Evolutionary conservation across 78 protist species (phyloP), one percentile per base, ranked within the genome.

Genomic region (Salpingoeca rosetta): DNA sequence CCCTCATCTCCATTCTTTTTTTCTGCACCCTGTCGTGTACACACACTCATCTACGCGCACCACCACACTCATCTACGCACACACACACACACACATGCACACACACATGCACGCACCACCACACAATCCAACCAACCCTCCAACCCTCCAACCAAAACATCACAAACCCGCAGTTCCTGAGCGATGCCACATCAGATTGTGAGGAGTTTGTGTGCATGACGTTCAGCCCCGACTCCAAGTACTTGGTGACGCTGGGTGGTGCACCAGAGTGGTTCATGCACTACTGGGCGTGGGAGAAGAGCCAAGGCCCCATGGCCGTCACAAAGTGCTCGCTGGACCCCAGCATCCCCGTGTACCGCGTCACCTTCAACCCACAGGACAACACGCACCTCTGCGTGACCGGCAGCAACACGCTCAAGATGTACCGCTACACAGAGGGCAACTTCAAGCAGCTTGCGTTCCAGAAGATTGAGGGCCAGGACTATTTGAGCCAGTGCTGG

Each of bases 401-500:
- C 3, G 95, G 95, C 25, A 73, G 81, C 76, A 73, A 80, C 51
- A 35, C 86, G 51, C 83, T 89, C 90, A 37, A 65, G 27, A n/a
- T 86, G 76, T 87, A 82, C 11, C 65, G 73, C 37, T 37, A 82
- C 78, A n/a, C 44, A 40, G 89, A 88, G 44, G 85, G 86, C 85
- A 74, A 56, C 42, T 86, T 90, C 90, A 42, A 56, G 25, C 65
- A 83, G 37, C 41, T 89, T 74, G 87, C 76, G 74, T 56, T 82
- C 38, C 77, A n/a, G 42, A 75, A 80, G 43, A 44, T 39, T 35
- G 81, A 86, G 7, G 82, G 84, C 1, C 90, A 84, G 82, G 44
- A 84, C 57, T 92, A 90, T 85, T 79, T 83, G 56, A 57, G 85
- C 42, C 92, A 90, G 82, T 79, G 86, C 26, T 92, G 94, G 94